phyloP scores from a whole-genome alignment of 306 rosid species.

The Crotalaria pallida region DNA sequence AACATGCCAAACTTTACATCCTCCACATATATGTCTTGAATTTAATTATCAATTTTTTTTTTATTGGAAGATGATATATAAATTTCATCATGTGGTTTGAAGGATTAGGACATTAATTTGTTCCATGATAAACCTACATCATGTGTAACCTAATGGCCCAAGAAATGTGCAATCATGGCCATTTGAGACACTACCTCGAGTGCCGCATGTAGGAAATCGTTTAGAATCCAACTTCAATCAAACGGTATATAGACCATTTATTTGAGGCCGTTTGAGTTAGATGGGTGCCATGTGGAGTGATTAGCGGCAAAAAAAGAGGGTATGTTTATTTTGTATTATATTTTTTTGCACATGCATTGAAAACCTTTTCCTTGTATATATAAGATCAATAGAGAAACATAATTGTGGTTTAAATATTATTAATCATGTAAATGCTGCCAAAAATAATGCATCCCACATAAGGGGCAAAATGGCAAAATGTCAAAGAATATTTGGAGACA shows the following conservation, averaged over 20 bases:
- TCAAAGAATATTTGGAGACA: slow-evolving; percentile 36
- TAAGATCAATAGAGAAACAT: slow-evolving; percentile 12
- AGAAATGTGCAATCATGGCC: slow-evolving; percentile 37
- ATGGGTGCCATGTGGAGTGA: slow-evolving; percentile 49
- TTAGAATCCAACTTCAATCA: slow-evolving; percentile 16
- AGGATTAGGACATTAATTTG: slow-evolving; percentile 13
- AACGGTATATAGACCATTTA: background rate
- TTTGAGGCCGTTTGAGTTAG: slow-evolving; percentile 20
- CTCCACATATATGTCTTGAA: slow-evolving; percentile 26
- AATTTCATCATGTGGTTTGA: background rate
- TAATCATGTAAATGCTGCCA: slow-evolving; percentile 25
- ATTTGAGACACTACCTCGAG: slow-evolving; percentile 24
- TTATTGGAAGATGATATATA: too few relatives aligned
- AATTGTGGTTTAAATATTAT: slow-evolving; percentile 16
- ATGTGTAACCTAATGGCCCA: slow-evolving; percentile 27
- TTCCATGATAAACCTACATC: slow-evolving; percentile 27
- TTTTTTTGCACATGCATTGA: slow-evolving; percentile 36
- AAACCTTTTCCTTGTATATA: background rate
- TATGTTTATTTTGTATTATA: slow-evolving; percentile 19
- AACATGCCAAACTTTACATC: slow-evolving; percentile 78
- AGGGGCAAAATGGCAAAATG: slow-evolving; percentile 36
- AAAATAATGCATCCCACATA: slow-evolving; percentile 39
- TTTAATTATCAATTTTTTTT: too few relatives aligned
- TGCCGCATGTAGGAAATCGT: background rate
- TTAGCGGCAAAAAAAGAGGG: slow-evolving; percentile 39